Base-by-base conservation (phyloP, 176 grass and related monocot species). In the Phoenix roebelenii region DNA sequence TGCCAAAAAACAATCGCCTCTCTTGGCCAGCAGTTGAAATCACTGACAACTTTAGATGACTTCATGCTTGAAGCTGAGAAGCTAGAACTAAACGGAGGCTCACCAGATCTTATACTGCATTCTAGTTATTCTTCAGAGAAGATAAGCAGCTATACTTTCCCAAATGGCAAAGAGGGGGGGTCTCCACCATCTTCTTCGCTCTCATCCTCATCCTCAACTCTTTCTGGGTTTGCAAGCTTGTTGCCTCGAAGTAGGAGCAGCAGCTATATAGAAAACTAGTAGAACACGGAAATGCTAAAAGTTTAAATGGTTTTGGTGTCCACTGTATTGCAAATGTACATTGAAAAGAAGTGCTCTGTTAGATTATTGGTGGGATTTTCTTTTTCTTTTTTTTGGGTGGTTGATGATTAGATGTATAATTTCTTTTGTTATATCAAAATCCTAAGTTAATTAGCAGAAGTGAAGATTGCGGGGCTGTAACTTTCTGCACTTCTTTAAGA, bases 1-100 rank as follows among this genome's bases (percentile, higher is more conserved):
- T 98, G 94, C 72, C 94, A 98, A 60, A 98, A 85, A 78, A 98
- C 94, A 14, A 98, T 98, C 0, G 88, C 94, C 3, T 93, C 89
- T 63, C 87, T 98, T 0, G 85, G 85, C 18, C 84, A 65, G 15
- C 94, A 98, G 63, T 76, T 98, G 23, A 93, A 93, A 78, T 98
- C 82, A 0, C 71, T 98, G 25, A 98, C 94, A 9, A 68, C 77
- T 51, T 20, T 93, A 6, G 84, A 98, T 9, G 52, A 60, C 0
- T 51, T 85, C 3, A 22, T 26, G n/a, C 1, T 74, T 0, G 72
- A 74, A 25, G 50, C 72, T 26, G 82, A 60, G 50, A 74, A 59
- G 18, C 57, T 63, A 15, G 79, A 77, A 55, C 4, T 70, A 28
- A 73, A 22, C 7, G 68, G 69, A 15, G 70, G 17, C 0, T 63